Percentiles rank a stretch among this genome's conserved stretches.
Conservation (phyloP, 2,329 filamentous ascomycete species). For the Aspergillus pseudoglaucus region DNA sequence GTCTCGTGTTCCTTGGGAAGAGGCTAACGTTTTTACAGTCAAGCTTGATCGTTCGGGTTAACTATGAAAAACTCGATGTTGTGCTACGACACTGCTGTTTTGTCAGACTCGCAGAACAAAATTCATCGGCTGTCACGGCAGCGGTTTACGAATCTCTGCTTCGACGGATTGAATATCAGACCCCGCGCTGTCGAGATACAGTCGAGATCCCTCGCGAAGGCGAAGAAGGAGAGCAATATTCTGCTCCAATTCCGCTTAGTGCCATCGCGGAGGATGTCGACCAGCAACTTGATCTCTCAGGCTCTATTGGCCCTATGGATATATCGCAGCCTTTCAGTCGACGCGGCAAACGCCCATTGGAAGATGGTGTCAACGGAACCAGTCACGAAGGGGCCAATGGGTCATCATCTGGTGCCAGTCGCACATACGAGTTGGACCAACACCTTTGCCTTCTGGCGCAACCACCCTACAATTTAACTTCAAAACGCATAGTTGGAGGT, state of each 20-base stretch:
- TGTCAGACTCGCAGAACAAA: slow-evolving; percentile 62
- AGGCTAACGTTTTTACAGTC: slow-evolving; percentile 44
- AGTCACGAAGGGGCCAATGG: slow-evolving; percentile 46
- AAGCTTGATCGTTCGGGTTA: slow-evolving; percentile 68
- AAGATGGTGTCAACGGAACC: slow-evolving; percentile 31
- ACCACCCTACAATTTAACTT: slow-evolving; percentile 33
- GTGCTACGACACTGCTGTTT: slow-evolving; percentile 74
- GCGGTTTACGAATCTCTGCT: slow-evolving; percentile 72
- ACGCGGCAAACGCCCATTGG: slow-evolving; percentile 27
- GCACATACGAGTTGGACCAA: slow-evolving; percentile 31
- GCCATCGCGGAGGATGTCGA: slow-evolving; percentile 33
- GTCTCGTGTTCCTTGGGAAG: slow-evolving; percentile 2
- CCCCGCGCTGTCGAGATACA: slow-evolving; percentile 56
- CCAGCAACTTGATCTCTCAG: slow-evolving; percentile 30
- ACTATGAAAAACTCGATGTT: slow-evolving; percentile 77
- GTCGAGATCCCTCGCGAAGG: slow-evolving; percentile 34
- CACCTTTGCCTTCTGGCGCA: slow-evolving; percentile 46
- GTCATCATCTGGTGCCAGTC: slow-evolving; percentile 14
- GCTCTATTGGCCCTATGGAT: slow-evolving; percentile 29
- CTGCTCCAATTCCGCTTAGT: slow-evolving; percentile 28
- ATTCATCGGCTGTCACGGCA: slow-evolving; percentile 66
- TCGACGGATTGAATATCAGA: slow-evolving; percentile 61
- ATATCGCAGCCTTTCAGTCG: slow-evolving; percentile 16
- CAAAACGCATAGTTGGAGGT: slow-evolving; percentile 37
- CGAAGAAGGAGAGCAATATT: slow-evolving; percentile 36